phyloP scores from a whole-genome alignment of 1,139 yeast genomes.

The Nakaseomyces bracarensis region DNA sequence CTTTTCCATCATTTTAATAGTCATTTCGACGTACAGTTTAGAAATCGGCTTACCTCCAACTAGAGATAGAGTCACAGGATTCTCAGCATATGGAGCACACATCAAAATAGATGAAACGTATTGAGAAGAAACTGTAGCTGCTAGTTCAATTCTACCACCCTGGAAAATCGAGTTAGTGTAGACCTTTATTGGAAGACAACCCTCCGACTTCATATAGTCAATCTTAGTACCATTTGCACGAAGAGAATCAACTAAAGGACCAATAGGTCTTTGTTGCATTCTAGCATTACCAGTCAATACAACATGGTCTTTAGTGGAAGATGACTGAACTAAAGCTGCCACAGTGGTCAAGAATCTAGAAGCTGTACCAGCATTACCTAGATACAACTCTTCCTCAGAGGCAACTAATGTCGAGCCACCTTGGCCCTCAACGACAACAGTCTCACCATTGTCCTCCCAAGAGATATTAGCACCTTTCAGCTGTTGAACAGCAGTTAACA shows the following conservation, averaged over 20 bases:
- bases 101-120: constrained; percentile 91
- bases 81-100: constrained; percentile 95
- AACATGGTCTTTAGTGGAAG: constrained; percentile 40
- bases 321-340: constrained; percentile 64
- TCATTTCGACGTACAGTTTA: constrained; percentile 93
- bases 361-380: constrained; percentile 98
- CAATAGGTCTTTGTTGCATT: constrained; percentile 97
- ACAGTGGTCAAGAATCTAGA: constrained; percentile 89
- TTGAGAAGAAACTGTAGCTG: constrained; percentile 95
- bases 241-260: constrained; percentile 90
- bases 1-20: constrained; percentile 86
- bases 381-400: constrained; percentile 54
- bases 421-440: constrained; percentile 76
- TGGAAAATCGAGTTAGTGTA: constrained; percentile 60
- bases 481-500: constrained; percentile 77
- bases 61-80: constrained; percentile 77
- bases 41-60: constrained; percentile 98
- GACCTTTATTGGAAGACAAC: constrained; percentile 80
- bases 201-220: constrained; percentile 60
- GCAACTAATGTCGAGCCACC: constrained; percentile 69
- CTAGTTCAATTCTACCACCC: constrained; percentile 90
- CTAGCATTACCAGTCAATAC: constrained; percentile 87
- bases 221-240: constrained; percentile 69
- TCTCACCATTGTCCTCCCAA: constrained; percentile 79
- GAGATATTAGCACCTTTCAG: constrained; percentile 76